These are phyloP conservation scores for Saturnispora hagleri DNA, from an alignment of 805 yeast species.

Conservation along the genomic window DNA sequence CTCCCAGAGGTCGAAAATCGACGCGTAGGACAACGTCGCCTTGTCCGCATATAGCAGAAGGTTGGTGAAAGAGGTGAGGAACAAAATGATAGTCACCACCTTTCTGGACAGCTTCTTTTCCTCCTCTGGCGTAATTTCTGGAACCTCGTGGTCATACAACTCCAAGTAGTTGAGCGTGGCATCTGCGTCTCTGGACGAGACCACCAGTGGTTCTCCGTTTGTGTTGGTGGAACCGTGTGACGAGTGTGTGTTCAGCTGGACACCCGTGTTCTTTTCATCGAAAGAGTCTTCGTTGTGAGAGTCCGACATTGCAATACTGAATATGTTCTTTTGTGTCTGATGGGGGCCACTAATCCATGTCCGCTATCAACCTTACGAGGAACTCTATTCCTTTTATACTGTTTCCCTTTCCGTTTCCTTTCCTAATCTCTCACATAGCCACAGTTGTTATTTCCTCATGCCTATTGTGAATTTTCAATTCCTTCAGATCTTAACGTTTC, in stretches of 20 bases:
- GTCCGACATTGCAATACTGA: background rate
- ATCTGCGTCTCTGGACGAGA: slow-evolving; percentile 11
- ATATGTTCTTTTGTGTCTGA: too few species aligned
- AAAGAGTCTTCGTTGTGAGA: background rate
- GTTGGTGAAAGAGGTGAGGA: slow-evolving; percentile 32
- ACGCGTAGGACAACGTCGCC: slow-evolving; percentile 39
- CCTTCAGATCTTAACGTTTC: background rate
- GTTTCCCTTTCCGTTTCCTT: background rate
- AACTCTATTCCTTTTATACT: background rate
- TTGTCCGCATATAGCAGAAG: slow-evolving; percentile 42
- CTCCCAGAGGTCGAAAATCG: slow-evolving; percentile 38
- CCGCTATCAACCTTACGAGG: background rate
- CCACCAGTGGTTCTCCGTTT: background rate
- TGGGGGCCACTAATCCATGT: background rate
- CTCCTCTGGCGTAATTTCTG: slow-evolving; percentile 35
- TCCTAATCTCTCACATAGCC: background rate
- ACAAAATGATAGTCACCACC: slow-evolving; percentile 29
- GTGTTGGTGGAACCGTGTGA: background rate
- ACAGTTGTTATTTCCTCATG: background rate
- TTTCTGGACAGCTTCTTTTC: slow-evolving; percentile 32
- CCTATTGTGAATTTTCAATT: background rate
- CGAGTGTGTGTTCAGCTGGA: background rate
- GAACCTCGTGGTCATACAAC: slow-evolving; percentile 16
- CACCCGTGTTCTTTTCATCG: slow-evolving; percentile 1
- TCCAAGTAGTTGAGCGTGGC: slow-evolving; percentile 11